A percentile compares a stretch with the other conserved stretches of the same genome.
These are phyloP conservation scores for Tetradesmus obliquus DNA, from an alignment of 139 green algal genomes.

Conservation along the genomic window DNA sequence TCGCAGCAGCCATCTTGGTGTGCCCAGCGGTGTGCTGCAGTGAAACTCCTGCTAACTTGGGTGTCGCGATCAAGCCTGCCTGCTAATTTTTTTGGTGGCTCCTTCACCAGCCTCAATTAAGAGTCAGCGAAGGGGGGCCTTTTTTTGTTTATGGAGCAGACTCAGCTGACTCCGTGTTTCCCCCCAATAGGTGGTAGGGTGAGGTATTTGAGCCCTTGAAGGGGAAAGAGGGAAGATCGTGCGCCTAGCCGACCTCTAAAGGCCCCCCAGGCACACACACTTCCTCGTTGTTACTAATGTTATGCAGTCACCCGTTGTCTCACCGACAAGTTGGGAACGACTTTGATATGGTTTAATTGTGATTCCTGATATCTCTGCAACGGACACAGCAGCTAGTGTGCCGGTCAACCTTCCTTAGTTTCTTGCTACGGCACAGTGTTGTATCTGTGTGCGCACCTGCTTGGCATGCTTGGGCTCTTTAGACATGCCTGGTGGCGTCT, in stretches of 20 bases:
- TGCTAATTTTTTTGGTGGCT: constrained; percentile 48
- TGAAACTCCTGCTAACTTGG: neutral
- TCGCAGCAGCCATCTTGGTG: constrained; percentile 44
- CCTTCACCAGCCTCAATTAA: constrained; percentile 44
- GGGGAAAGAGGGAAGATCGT: neutral
- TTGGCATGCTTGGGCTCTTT: no score
- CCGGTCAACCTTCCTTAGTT: neutral
- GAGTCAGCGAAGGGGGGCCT: constrained; percentile 37
- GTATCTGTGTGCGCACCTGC: neutral
- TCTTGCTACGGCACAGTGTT: neutral
- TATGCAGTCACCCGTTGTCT: neutral
- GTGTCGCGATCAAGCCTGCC: neutral
- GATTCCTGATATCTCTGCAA: neutral
- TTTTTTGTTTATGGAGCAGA: constrained; percentile 43
- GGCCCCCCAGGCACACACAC: neutral
- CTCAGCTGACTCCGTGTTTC: neutral
- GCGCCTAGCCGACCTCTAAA: neutral
- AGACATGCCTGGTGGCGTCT: no score
- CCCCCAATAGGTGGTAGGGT: neutral
- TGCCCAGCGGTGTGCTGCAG: neutral
- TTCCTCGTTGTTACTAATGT: neutral
- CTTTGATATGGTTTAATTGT: no score
- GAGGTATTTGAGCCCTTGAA: neutral
- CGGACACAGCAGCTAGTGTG: neutral
- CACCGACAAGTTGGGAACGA: no score